phyloP scores from a whole-genome alignment of 225 moss, liverwort and hornwort species.

The Lunularia cruciata region DNA sequence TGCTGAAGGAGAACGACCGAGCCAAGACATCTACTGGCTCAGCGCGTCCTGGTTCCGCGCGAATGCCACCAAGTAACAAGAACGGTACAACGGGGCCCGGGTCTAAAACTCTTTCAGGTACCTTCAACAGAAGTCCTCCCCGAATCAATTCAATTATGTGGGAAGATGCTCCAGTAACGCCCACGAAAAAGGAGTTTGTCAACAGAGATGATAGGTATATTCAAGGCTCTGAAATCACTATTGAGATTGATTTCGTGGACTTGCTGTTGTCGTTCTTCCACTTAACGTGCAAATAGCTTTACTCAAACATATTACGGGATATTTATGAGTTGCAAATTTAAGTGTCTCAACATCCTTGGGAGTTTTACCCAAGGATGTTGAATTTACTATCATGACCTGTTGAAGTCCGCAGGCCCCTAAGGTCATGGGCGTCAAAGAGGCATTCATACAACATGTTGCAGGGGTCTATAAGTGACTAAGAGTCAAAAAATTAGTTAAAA shows the following conservation, averaged over 20 bases:
- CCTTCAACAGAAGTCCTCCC: constrained; percentile 44
- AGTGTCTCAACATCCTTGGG: too few species aligned
- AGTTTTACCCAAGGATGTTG: too few species aligned
- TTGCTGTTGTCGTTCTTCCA: neutral
- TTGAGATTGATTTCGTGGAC: neutral
- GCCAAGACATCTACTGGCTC: constrained; percentile 24
- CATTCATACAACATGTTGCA: too few species aligned
- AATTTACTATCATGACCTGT: too few species aligned
- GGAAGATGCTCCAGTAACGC: constrained; percentile 40
- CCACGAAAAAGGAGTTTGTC: constrained; percentile 21
- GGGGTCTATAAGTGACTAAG: too few species aligned
- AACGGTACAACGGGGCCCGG: constrained; percentile 26
- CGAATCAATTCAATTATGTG: constrained; percentile 44
- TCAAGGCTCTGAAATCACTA: constrained; percentile 7
- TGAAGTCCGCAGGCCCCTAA: too few species aligned
- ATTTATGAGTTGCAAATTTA: too few species aligned
- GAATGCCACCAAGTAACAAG: constrained; percentile 20
- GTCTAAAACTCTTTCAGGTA: constrained; percentile 30
- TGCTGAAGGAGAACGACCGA: constrained; percentile 36
- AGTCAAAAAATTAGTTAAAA: too few species aligned
- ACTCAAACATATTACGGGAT: too few species aligned
- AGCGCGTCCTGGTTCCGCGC: constrained; percentile 29
- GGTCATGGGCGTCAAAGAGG: too few species aligned
- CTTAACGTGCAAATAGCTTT: neutral
- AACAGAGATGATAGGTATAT: constrained; percentile 47